phyloP scores from a whole-genome alignment of 2,329 filamentous ascomycete genomes.

The Keithomyces neogunnii region DNA sequence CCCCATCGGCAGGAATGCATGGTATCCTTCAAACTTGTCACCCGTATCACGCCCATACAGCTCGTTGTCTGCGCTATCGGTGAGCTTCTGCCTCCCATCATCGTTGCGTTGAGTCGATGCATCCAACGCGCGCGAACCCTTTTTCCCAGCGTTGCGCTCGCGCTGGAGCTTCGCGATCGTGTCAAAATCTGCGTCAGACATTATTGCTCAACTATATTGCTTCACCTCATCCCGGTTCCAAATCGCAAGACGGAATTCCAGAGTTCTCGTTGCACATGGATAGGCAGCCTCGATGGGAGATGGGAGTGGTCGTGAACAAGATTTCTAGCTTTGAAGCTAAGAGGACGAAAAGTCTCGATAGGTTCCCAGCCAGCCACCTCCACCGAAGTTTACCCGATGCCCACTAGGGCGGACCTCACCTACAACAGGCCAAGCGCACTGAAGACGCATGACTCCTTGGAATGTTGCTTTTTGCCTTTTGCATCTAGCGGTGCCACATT shows the following conservation, averaged over 20 bases:
- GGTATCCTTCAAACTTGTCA: constrained; percentile 84
- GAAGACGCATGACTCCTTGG: too few relatives aligned
- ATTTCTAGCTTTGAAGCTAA: constrained; percentile 2
- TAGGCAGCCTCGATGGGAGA: constrained; percentile 14
- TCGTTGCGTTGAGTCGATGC: constrained; percentile 72
- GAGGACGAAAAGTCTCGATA: constrained; percentile 23
- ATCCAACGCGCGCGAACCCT: constrained; percentile 74
- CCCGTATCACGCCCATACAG: constrained; percentile 72
- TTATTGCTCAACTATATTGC: constrained; percentile 31
- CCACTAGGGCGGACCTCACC: not conserved
- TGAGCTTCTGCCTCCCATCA: constrained; percentile 86
- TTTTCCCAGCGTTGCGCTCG: constrained; percentile 84
- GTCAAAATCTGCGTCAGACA: constrained; percentile 79
- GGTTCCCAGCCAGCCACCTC: constrained; percentile 1
- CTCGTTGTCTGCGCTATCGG: constrained; percentile 77
- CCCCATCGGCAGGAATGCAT: constrained; percentile 74
- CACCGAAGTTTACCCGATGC: constrained; percentile 24
- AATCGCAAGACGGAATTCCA: constrained; percentile 25
- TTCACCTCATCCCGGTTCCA: constrained; percentile 35
- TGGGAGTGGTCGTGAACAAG: constrained; percentile 11
- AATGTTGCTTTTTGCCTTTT: too few relatives aligned
- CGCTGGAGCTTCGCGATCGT: constrained; percentile 80
- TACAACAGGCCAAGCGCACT: not conserved
- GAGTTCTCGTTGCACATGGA: constrained; percentile 29
- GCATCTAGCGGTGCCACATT: too few relatives aligned